phyloP scores from a whole-genome alignment of 2,329 filamentous ascomycete genomes.

The Neonectria neomacrospora region DNA sequence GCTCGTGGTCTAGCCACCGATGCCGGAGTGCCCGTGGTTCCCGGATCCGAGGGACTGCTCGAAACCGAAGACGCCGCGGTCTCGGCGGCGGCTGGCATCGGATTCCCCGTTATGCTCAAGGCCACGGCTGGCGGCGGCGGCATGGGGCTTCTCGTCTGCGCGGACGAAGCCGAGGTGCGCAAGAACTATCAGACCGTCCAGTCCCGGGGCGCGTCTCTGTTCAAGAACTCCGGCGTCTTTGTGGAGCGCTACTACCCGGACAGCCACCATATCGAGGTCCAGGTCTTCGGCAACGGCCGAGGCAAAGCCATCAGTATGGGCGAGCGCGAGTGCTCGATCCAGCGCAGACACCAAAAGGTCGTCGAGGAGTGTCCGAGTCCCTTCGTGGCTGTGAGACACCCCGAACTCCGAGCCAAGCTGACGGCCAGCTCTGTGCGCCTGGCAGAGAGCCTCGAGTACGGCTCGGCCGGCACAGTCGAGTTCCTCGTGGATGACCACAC shows the following conservation, averaged over 20 bases:
- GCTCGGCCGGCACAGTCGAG: slow-evolving; percentile 55
- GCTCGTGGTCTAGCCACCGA: slow-evolving; percentile 64
- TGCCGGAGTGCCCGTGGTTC: slow-evolving; percentile 56
- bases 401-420: slow-evolving; percentile 47
- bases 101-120: slow-evolving; percentile 65
- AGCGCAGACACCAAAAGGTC: slow-evolving; percentile 76
- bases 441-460: slow-evolving; percentile 44
- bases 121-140: slow-evolving; percentile 72
- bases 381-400: slow-evolving; percentile 56
- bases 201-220: slow-evolving; percentile 66
- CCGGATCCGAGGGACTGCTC: slow-evolving; percentile 43
- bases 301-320: slow-evolving; percentile 57
- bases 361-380: slow-evolving; percentile 76
- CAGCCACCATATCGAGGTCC: slow-evolving; percentile 74
- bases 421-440: slow-evolving; percentile 27
- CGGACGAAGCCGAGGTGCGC: slow-evolving; percentile 61
- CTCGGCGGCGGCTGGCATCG: slow-evolving; percentile 46
- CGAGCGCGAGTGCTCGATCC: slow-evolving; percentile 75
- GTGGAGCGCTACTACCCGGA: slow-evolving; percentile 71
- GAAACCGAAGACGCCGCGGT: slow-evolving; percentile 64
- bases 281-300: slow-evolving; percentile 71
- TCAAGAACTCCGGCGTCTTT: slow-evolving; percentile 70
- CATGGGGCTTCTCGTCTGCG: slow-evolving; percentile 70
- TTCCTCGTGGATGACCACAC: slow-evolving; percentile 72
- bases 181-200: slow-evolving; percentile 64